Base-by-base conservation (phyloP, 257 asterid genomes). In the Gentiana straminea region DNA sequence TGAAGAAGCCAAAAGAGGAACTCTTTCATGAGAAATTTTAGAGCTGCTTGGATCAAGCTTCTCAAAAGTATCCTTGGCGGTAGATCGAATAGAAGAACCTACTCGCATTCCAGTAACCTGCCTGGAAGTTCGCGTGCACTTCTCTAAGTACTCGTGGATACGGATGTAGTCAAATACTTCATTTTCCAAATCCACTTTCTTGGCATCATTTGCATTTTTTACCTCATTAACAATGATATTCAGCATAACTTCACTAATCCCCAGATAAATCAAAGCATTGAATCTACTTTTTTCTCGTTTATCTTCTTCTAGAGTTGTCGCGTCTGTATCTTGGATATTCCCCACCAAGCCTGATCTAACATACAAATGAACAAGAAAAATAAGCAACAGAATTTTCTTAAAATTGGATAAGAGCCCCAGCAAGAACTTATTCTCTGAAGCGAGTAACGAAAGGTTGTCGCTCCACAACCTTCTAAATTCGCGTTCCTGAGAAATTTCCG, bases 1-100 rank as follows among this genome's bases (percentile, higher is more conserved):
- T 54, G 87, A 78, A 62, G 84, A 80, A 71, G 93, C 86, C 70
- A 87, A 81, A 45, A 82, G 79, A 66, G 94, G 84, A 68, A 78
- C 68, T 78, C 87, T 69, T 66, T 80, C 94, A 47, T 55, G 66
- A 71, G 70, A 66, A 51, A 57, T 64, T 66, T 79, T 79, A 55
- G 77, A 37, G 58, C 77, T 54, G 60, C 68, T 74, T 45, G 58
- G 49, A 58, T 68, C 68, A 44, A 64, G 68, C 73, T 73, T 81
- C 60, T 76, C 86, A 44, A 79, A 44, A 49, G 70, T 47, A 49
- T 74, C 86, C 68, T 62, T 68, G 61, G 62, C 76, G 59, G 72
- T 73, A 62, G 86, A 60, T 44, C 75, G 73, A 49, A 69, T 9
- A 24, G 51, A 67, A 24, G 48, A 67, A 44, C 65, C 66, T 66